Evolutionary conservation across 345 rosid species (phyloP), one percentile per base, ranked within the genome.

Genomic region (Citrus trifoliata): DNA sequence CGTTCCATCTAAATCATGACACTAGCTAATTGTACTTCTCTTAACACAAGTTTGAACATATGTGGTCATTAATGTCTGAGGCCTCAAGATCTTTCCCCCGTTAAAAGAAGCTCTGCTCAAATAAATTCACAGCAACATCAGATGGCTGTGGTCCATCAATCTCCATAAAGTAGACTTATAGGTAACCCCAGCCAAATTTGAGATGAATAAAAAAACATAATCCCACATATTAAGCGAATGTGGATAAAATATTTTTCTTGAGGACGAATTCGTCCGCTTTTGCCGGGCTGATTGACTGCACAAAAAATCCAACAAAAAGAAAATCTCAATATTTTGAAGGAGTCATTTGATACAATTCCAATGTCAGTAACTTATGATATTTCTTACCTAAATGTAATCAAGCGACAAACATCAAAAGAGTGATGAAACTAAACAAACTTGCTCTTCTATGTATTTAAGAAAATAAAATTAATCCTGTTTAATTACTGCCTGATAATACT

Each of bases 181-280:
- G 25, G 76, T n/a, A 42, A 60, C 35, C 60, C 68, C 51, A 28
- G 58, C 19, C 7, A 56, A 51, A 25, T 59, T 10, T 28, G 5
- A 35, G 78, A 67, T 3, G 42, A 61, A 67, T 18, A 56, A 30
- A 63, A 63, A 63, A 53, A 46, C 73, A 62, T 19, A 58, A 80
- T 9, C 67, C 78, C 40, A 18, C 27, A 35, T 53, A 77, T 87
- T 77, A 86, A 37, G 86, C 87, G 67, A 89, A 92, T 38, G 88
- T 59, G 24, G 85, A 77, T 21, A 95, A 85, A 80, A 95, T 88
- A 70, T 92, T 95, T 85, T 84, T 93, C 93, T 93, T 95, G 77
- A 93, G 75, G 48, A 92, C 89, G 79, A 93, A 90, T 71, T 93
- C 97, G 58, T 93, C 99, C 21, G 90, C 95, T 86, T 95, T 95